phyloP scores from a whole-genome alignment of 1,284 basidiomycete species.

The Rhodotorula sp. region DNA sequence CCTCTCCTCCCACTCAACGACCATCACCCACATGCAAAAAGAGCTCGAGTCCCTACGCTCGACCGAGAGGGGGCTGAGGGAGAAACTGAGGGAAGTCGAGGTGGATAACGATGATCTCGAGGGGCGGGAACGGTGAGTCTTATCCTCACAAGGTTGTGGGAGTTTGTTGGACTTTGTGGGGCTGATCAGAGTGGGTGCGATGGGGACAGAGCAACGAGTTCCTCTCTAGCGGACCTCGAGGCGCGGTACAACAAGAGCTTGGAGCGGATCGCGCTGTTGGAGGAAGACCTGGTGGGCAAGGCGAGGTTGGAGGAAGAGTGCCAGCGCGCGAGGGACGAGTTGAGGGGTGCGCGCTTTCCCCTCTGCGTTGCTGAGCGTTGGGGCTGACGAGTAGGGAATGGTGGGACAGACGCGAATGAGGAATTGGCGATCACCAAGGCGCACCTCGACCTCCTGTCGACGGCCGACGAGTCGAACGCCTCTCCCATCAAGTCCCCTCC shows the following conservation, averaged over 20 bases:
- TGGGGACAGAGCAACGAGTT: constrained; percentile 39
- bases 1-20: constrained; percentile 84
- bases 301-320: constrained; percentile 84
- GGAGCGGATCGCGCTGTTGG: constrained; percentile 94
- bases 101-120: constrained; percentile 96
- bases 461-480: no score
- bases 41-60: constrained; percentile 65
- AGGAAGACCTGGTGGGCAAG: constrained; percentile 93
- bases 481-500: no score
- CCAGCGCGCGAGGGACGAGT: constrained; percentile 88
- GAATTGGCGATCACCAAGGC: constrained; percentile 27
- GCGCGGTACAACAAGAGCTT: constrained; percentile 71
- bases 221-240: constrained; percentile 82
- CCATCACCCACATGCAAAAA: constrained; percentile 77
- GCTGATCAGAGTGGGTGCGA: no score
- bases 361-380: not conserved
- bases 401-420: constrained; percentile 25
- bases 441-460: not conserved
- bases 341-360: constrained; percentile 65
- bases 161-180: no score
- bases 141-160: no score
- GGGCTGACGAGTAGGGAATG: not conserved
- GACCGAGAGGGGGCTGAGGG: constrained; percentile 41
- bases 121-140: constrained; percentile 41
- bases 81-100: constrained; percentile 66